Evolutionary conservation across 73 alveolate species (phyloP).

Genomic region (Vitrella brassicaformis): DNA sequence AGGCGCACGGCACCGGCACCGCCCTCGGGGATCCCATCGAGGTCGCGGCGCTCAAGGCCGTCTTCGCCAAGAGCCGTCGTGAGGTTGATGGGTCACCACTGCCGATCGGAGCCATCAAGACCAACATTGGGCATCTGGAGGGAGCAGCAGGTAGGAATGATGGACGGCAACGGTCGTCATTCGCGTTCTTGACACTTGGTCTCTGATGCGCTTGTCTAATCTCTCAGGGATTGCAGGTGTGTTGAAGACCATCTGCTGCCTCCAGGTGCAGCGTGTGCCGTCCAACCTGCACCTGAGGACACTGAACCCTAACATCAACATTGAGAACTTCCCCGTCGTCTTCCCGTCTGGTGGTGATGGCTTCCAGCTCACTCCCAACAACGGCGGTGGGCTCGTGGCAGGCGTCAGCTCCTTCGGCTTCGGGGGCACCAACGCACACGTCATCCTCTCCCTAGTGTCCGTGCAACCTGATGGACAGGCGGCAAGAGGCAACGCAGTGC

Average conservation of each 20-base stretch:
- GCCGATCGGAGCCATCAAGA: neutral
- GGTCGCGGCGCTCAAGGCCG: neutral
- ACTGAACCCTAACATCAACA: conserved; percentile 28
- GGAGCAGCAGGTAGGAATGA: conserved; percentile 29
- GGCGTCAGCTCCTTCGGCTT: conserved; percentile 13
- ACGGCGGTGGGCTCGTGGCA: neutral
- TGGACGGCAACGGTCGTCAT: too few species aligned
- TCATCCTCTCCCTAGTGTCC: neutral
- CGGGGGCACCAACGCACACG: conserved; percentile 8
- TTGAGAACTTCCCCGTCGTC: conserved; percentile 24
- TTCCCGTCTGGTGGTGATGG: too few species aligned
- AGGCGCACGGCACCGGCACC: conserved; percentile 20
- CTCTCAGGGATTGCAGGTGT: neutral
- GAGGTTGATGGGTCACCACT: too few species aligned
- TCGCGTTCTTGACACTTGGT: too few species aligned
- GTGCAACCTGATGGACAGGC: neutral
- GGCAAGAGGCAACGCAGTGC: too few species aligned
- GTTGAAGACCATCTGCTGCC: neutral
- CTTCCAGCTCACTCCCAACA: too few species aligned
- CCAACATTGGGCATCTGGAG: conserved; percentile 10
- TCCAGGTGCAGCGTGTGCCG: conserved; percentile 12
- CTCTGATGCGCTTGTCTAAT: too few species aligned
- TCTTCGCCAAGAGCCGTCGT: neutral
- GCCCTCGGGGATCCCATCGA: conserved; percentile 6
- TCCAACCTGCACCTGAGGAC: conserved; percentile 22